Evolutionary conservation across 139 green algal genomes (phyloP).

Genomic region (Choricystis sp.): DNA sequence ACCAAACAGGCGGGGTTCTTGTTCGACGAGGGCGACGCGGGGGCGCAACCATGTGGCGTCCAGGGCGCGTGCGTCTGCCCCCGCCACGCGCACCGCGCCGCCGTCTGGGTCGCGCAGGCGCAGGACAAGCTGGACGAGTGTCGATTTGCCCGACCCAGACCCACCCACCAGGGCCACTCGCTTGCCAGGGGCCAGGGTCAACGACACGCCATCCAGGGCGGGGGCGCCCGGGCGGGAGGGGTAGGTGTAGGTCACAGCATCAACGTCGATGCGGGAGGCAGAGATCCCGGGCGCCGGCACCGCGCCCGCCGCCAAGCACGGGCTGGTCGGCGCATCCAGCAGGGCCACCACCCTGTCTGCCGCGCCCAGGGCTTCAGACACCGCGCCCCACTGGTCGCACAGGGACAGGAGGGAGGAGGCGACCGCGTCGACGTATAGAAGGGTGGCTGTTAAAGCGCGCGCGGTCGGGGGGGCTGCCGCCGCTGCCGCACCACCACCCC

Average conservation of each 20-base stretch:
- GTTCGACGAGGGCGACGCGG: conserved; percentile 43
- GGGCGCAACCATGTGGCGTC: conserved; percentile 45
- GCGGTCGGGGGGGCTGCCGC: conserved; percentile 23
- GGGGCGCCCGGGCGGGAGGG: conserved; percentile 18
- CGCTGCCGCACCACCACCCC: conserved; percentile 3
- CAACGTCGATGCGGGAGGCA: conserved; percentile 24
- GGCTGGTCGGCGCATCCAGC: conserved; percentile 29
- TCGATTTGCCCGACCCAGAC: conserved; percentile 48
- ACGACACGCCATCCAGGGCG: conserved; percentile 32
- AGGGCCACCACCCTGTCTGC: conserved; percentile 38
- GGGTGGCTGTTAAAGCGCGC: conserved; percentile 56
- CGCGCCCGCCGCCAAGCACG: conserved; percentile 29
- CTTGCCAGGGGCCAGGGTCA: conserved; percentile 39
- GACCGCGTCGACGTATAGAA: conserved; percentile 66
- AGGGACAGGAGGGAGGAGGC: conserved; percentile 44
- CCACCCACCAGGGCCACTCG: conserved; percentile 55
- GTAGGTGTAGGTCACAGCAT: conserved; percentile 40
- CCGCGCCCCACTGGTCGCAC: conserved; percentile 61
- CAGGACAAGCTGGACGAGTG: conserved; percentile 52
- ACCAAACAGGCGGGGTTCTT: conserved; percentile 51
- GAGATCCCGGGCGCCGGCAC: neutral
- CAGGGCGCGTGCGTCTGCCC: conserved; percentile 20
- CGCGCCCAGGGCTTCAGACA: conserved; percentile 51
- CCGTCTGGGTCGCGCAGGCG: conserved; percentile 52
- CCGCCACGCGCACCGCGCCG: conserved; percentile 23